phyloP scores from a whole-genome alignment of 768 basidiomycete species.

The Hemileccinum rubropunctum region DNA sequence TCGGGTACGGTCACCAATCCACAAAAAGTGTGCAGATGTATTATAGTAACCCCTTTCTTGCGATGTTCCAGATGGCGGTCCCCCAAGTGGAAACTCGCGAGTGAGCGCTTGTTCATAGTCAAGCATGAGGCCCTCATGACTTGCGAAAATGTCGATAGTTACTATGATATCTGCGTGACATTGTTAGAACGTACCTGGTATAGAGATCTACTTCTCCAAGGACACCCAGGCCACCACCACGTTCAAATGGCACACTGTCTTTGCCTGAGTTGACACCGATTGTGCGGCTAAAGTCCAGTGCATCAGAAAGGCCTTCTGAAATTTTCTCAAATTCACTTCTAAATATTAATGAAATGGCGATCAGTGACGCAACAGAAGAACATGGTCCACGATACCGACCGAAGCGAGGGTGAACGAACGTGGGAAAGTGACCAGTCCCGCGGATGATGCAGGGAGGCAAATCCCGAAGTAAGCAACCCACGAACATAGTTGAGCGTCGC shows the following conservation, averaged over 20 bases:
- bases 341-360: conserved; percentile 5
- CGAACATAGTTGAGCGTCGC: conserved; percentile 93
- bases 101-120: conserved; percentile 93
- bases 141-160: conserved; percentile 25
- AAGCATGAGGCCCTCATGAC: conserved; percentile 92
- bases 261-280: conserved; percentile 68
- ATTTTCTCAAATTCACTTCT: conserved; percentile 86
- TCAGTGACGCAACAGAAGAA: conserved; percentile 10
- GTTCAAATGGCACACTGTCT: conserved; percentile 55
- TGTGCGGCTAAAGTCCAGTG: conserved; percentile 88
- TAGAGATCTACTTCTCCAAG: conserved; percentile 92
- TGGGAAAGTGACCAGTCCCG: conserved; percentile 90
- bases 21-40: conserved; percentile 90
- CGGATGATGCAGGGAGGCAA: conserved; percentile 90
- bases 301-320: conserved; percentile 80
- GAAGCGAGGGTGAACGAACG: conserved; percentile 78
- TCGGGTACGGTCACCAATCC: conserved; percentile 96
- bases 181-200: conserved; percentile 58
- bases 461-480: conserved; percentile 84
- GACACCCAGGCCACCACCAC: conserved; percentile 65
- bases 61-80: conserved; percentile 10
- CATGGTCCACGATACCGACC: conserved; percentile 39
- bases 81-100: conserved; percentile 52
- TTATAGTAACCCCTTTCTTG: conserved; percentile 65
- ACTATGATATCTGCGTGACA: neutral